phyloP scores from a whole-genome alignment of 2,329 filamentous ascomycete genomes.

The Chlorencoelia australis region DNA sequence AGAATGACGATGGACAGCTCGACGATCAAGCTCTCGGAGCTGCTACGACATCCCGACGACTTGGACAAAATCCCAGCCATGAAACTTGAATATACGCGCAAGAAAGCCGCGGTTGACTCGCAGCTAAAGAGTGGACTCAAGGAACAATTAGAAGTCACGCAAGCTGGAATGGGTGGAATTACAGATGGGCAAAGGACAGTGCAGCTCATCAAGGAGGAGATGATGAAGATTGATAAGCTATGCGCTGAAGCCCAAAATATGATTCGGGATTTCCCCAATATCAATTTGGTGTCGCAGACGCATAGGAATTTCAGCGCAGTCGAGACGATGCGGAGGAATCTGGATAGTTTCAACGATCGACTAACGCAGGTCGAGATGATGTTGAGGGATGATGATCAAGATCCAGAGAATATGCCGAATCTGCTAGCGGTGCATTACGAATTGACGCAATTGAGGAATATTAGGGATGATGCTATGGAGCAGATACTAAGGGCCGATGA shows the following conservation, averaged over 20 bases:
- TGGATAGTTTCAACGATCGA: conserved; percentile 77
- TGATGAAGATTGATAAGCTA: conserved; percentile 96
- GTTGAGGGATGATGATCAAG: conserved; percentile 72
- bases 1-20: conserved; percentile 27
- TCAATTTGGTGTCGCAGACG: conserved; percentile 85
- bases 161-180: conserved; percentile 83
- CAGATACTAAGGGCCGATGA: conserved; percentile 78
- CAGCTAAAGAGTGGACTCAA: conserved; percentile 81
- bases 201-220: conserved; percentile 90
- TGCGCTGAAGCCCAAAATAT: conserved; percentile 96
- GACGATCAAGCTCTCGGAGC: conserved; percentile 66
- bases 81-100: conserved; percentile 87
- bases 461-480: conserved; percentile 91
- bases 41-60: conserved; percentile 91
- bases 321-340: conserved; percentile 82
- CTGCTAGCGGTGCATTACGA: conserved; percentile 84
- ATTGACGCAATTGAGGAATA: conserved; percentile 82
- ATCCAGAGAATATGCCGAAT: conserved; percentile 86
- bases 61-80: conserved; percentile 88
- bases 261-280: conserved; percentile 91
- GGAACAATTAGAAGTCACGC: conserved; percentile 89
- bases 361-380: conserved; percentile 67
- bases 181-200: conserved; percentile 86
- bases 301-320: conserved; percentile 94
- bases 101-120: conserved; percentile 83